These are phyloP conservation scores for Pholiota conissans DNA, from an alignment of 768 basidiomycete genomes.

Conservation along the genomic window DNA sequence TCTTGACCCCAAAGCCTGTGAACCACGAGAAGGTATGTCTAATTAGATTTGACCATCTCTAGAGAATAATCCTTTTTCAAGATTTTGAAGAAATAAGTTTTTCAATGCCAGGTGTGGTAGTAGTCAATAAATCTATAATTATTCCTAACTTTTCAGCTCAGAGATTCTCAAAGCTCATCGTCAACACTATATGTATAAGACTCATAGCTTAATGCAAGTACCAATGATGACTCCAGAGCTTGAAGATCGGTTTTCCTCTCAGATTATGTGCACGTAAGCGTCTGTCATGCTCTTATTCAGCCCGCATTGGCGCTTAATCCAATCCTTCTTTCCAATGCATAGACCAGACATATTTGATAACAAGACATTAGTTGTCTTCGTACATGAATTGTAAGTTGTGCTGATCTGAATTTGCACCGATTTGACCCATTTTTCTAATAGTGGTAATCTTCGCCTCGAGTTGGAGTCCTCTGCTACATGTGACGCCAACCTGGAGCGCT, in stretches of 20 bases:
- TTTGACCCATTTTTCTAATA: constrained; percentile 28
- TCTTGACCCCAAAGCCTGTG: constrained; percentile 78
- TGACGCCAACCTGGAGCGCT: constrained; percentile 76
- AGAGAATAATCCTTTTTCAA: constrained; percentile 24
- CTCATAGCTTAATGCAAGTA: constrained; percentile 76
- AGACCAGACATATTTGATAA: constrained; percentile 81
- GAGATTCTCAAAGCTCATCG: constrained; percentile 90
- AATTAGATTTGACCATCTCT: background rate
- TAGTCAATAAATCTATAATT: background rate
- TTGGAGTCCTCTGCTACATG: constrained; percentile 71
- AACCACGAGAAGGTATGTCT: constrained; percentile 73
- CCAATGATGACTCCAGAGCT: constrained; percentile 70
- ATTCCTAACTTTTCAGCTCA: constrained; percentile 21
- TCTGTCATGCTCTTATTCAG: constrained; percentile 29
- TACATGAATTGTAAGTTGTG: constrained; percentile 87
- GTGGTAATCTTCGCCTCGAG: constrained; percentile 87
- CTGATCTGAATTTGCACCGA: background rate
- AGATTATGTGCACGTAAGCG: constrained; percentile 84
- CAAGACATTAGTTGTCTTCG: constrained; percentile 78
- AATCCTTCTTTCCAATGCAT: constrained; percentile 3
- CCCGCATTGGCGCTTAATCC: background rate
- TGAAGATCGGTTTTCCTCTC: constrained; percentile 73
- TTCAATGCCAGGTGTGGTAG: constrained; percentile 63
- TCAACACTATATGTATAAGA: constrained; percentile 77
- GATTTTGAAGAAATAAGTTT: constrained; percentile 63